Conservation (phyloP, 345 rosid genomes). For the Dipteronia dyeriana region DNA sequence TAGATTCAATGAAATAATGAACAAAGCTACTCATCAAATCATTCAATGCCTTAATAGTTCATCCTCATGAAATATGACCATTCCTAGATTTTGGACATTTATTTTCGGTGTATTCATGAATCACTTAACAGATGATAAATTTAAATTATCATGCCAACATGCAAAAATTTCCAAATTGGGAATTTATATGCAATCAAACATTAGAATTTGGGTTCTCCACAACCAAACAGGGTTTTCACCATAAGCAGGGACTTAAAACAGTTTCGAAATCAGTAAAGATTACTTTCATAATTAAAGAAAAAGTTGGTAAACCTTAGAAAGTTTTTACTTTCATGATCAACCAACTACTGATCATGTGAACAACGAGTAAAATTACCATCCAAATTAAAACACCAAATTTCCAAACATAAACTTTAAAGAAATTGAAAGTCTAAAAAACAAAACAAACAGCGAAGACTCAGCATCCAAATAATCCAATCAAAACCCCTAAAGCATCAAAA, state of each 20-base stretch:
- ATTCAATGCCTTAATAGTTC: background rate
- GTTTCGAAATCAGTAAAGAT: background rate
- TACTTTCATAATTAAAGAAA: background rate
- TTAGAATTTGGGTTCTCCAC: background rate
- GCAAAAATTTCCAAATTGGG: background rate
- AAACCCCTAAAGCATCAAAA: background rate
- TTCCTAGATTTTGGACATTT: background rate
- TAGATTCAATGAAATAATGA: background rate
- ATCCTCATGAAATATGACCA: background rate
- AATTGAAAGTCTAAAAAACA: background rate
- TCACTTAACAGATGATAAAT: background rate
- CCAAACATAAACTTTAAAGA: background rate
- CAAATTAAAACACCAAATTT: background rate
- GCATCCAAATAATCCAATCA: background rate
- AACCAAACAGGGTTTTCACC: background rate
- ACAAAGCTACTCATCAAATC: constrained; percentile 7
- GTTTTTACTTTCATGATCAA: background rate
- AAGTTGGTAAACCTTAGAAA: background rate
- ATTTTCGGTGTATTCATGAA: background rate
- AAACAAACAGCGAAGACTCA: constrained; percentile 1
- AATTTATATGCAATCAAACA: background rate
- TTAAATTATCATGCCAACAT: too few species aligned
- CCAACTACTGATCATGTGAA: background rate
- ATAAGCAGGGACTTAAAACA: background rate
- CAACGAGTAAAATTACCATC: background rate